phyloP scores from a whole-genome alignment of 2,329 filamentous ascomycete genomes.

The Xylariaceae sp. region DNA sequence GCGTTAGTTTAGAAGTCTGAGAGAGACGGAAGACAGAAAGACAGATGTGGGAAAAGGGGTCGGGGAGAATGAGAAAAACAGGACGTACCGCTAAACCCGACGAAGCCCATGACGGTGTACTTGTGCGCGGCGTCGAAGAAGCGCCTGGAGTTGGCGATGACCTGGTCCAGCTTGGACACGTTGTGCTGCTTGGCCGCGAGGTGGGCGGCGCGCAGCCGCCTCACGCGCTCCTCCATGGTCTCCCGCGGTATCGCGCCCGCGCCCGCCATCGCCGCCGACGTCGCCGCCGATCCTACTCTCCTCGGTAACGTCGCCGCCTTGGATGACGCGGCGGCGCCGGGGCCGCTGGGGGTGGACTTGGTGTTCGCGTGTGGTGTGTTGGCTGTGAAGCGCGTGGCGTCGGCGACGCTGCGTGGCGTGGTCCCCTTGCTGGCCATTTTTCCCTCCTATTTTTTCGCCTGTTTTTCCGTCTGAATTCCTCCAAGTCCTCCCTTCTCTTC shows the following conservation, averaged over 20 bases:
- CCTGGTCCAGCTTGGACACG: conserved; percentile 46
- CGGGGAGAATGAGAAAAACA: conserved; percentile 1
- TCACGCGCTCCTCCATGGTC: conserved; percentile 64
- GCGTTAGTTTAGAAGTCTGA: not conserved
- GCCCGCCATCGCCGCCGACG: conserved; percentile 17
- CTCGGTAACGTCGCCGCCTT: conserved; percentile 18
- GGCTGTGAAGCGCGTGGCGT: conserved; percentile 73
- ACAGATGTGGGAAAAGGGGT: not conserved
- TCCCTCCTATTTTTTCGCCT: not conserved
- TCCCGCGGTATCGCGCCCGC: conserved; percentile 39
- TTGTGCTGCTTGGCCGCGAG: conserved; percentile 58
- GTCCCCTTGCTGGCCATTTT: conserved; percentile 17
- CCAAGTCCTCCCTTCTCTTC: not conserved
- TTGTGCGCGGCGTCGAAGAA: conserved; percentile 53
- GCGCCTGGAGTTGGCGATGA: conserved; percentile 43
- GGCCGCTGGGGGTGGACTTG: conserved; percentile 39
- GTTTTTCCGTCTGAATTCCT: not conserved
- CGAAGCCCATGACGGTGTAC: conserved; percentile 48
- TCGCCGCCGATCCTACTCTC: conserved; percentile 20
- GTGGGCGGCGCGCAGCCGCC: conserved; percentile 61
- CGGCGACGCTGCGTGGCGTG: conserved; percentile 62
- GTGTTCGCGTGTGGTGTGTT: conserved; percentile 65
- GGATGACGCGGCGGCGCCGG: conserved; percentile 5
- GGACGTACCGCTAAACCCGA: conserved; percentile 51
- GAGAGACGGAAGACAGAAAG: not conserved